Evolutionary conservation across 2,329 filamentous ascomycete genomes (phyloP), one percentile per base, ranked within the genome.

Genomic region (Purpureocillium takamizusanense): DNA sequence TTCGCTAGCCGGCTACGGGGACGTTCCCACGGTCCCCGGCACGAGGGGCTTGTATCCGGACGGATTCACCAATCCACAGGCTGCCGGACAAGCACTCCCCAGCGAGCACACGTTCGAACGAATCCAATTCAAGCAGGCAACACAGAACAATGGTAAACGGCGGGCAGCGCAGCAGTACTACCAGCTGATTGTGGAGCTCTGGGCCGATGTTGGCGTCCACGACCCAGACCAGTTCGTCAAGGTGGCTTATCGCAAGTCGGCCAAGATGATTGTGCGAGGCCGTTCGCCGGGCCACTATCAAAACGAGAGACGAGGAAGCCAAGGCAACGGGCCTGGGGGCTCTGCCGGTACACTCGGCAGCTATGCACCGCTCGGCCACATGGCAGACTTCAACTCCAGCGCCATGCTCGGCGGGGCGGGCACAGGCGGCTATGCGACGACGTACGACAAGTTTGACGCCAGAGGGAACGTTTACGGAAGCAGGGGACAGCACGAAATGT

Each of bases 71-170:
- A 46, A 43, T 18, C 38, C 47, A 21, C 53, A 55, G 23, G 40
- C 49, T 2, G 45, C 49, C 17, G 50, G 58, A 27, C 60, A 65
- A 47, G 55, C 35, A 54, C 61, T 63, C 13, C 65, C 70, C 5
- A 72, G 65, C 7, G 74, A 78, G 47, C 70, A 78, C 45, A 77
- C 72, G 0, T 95, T 94, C 55, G 88, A 95, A 55, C 80, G 89
- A 10, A 92, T 95, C 37, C 88, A 95, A 51, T 95, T 95, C 72
- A 94, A 94, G 59, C 86, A 86, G 47, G 88, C 89, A 1, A 95
- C 88, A 0, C 86, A 87, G 17, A 95, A 95, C 64, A 95, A 95
- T 49, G 88, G 88, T 34, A 94, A 94, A 59, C 74, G 89, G 48
- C 73, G 89, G 40, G 88, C 88, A 1, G 86, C 88, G 14, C 88